Evolutionary conservation across 2,329 filamentous ascomycete genomes (phyloP), one percentile per base, ranked within the genome.

Genomic region (Daldinia sp.): DNA sequence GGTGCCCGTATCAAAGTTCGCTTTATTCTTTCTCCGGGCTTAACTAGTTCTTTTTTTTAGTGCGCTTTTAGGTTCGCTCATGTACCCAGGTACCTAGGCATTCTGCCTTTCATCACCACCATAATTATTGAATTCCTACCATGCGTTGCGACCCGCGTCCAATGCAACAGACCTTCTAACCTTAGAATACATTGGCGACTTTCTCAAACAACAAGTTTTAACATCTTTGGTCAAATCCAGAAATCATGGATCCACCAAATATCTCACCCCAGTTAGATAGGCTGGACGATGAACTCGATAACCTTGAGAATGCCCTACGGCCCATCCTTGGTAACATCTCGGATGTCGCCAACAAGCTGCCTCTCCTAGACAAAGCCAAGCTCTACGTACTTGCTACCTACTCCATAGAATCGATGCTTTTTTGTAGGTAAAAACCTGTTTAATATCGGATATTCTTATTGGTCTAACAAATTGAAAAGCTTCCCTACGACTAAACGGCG

Each of bases 281-380:
- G 75, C 87, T 97, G 52, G 89, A 93, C 68, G 85, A 87, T 69
- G 87, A 93, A 75, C 86, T 98, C 51, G 91, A 96, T 77, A 86
- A 89, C 57, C 84, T 98, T 47, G 87, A 96, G 74, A 85, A 89
- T 32, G 83, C 86, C 3, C 82, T 98, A 25, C 79, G 86, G 66
- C 93, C 94, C n/a, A 80, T 98, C 4, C 79, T 96, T 23, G 81
- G 83, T 32, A 83, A 83, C 50, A 79, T 97, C 41, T 81, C 87
- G 51, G 86, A 89, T 37, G 85, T 87, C 58, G 87, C 92, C 4
- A 89, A 87, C 57, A 93, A 93, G 74, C 83, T 98, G 25, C 94
- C 94, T 1, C 83, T 98, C n/a, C 84, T 99, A 63, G 94, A 98
- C 81, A 94, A 93, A 80, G 93, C 95, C 6, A 97, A 98, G 79